Evolutionary conservation across 345 rosid genomes (phyloP).

Genomic region (Corymbia maculata): DNA sequence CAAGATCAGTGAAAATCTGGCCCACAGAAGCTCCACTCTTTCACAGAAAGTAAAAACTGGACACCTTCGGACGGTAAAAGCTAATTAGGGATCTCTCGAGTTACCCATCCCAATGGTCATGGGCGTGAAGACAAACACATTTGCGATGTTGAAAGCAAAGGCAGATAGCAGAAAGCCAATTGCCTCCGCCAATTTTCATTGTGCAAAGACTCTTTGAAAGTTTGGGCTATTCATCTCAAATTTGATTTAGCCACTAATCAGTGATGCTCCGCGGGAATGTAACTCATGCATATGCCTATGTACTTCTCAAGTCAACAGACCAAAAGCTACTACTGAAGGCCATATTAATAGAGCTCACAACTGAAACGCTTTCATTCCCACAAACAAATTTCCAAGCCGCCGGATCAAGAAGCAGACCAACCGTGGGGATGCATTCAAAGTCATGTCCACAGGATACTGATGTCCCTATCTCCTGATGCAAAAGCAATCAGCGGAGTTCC

Average conservation of each 20-base stretch:
- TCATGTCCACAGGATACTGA: no score
- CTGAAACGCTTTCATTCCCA: no score
- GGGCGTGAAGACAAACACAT: slow-evolving; percentile 79
- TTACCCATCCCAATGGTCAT: slow-evolving; percentile 73
- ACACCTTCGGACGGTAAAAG: neutral
- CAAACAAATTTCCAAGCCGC: no score
- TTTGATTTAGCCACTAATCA: no score
- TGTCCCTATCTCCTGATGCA: no score
- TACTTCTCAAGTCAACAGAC: neutral
- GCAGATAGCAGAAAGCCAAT: slow-evolving; percentile 49
- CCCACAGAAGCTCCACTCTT: neutral
- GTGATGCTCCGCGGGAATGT: neutral
- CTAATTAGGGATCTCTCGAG: neutral
- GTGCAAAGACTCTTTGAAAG: no score
- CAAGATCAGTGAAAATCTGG: neutral
- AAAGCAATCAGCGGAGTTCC: no score
- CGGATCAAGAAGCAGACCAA: no score
- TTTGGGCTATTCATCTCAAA: no score
- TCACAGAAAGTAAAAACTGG: neutral
- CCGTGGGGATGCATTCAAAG: no score
- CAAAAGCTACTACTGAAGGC: neutral
- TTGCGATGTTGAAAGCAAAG: slow-evolving; percentile 73
- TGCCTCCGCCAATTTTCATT: no score
- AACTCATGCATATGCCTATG: neutral
- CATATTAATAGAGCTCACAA: neutral